Evolutionary conservation across 164 flowering plant genomes (phyloP), one percentile per base, ranked within the genome.

Genomic region (Cinnamomum chago): DNA sequence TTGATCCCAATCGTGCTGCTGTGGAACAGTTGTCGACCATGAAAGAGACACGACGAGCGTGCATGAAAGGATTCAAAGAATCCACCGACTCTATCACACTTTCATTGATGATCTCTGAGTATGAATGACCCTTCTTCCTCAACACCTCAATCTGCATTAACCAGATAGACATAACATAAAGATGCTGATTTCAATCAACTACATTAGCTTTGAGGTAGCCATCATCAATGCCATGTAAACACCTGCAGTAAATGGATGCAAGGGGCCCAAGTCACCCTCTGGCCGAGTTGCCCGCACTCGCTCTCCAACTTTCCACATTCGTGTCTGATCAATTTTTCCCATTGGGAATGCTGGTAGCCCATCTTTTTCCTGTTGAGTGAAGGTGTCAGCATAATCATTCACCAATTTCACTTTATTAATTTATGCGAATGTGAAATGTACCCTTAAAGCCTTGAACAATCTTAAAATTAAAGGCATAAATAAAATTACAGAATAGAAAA

Each of bases 1-100:
- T 90, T 11, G 98, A 90, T 70, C 99, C 99, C 82, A 93, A 78
- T 9, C 98, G 80, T 68, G 98, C 99, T 0, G 99, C 92, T 3
- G 99, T 95, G 2, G 99, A 95, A 74, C 99, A 95, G 81, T 95
- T 95, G 75, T 95, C 99, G 69, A 95, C 98, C 98, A 95, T 93
- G 85, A 95, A 95, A 1, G 99, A 86, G 68, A 93, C 93, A 67
- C 99, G 97, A 27, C 98, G 92, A 3, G 98, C 99, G 78, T 95
- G 99, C 99, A 95, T 95, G 85, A 95, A 95, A 3, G 99, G 99
- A 66, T 95, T 95, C 85, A 95, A 75, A 15, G 99, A 95, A 80
- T 95, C 98, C 74, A 95, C 99, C 0, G 98, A 70, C 81, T 95
- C 99, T 2, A 95, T 95, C 83, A 95, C 87, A 78, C 99, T 93